Evolutionary conservation across 441 rosid species (phyloP), one percentile per base, ranked within the genome.

Genomic region (Gossypium schwendimanii): DNA sequence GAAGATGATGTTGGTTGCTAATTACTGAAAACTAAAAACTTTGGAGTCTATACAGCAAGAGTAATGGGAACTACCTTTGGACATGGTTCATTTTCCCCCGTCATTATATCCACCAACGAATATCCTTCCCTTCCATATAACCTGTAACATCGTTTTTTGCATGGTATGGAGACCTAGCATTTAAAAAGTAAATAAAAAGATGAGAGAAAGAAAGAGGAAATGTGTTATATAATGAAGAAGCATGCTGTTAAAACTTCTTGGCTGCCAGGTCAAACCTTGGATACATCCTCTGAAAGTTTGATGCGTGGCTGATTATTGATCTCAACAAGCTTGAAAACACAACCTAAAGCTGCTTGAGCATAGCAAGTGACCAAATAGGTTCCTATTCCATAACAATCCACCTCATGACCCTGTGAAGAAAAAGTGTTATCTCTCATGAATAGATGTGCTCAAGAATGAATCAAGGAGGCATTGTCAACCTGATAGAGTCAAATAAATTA

Each of bases 271-370:
- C 77, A 36, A 68, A 95, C 98, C 98, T 92, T 94, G 41, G 98
- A 82, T 76, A 93, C 94, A 81, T 93, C 97, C 86, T 93, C 98
- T 28, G 98, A 93, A 26, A 93, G 96, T 83, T 93, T 93, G 78
- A 93, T 93, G 64, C 97, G 94, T 75, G 97, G 98, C 81, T 93
- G 94, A 71, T 78, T 76, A 49, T 90, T 87, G 69, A 93, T 91
- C 85, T 93, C 98, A 49, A 93, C 98, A 57, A 93, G 96, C 84
- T 93, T 93, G 83, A 93, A 94, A 72, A 94, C 97, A 36, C 97
- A 92, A 61, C 98, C 98, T 79, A 93, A 73, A 49, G 98, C 98
- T 23, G 98, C 89, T 82, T 93, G 98, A 17, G 96, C 84, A 74
- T 83, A 90, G 82, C 97, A 93, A 57, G 97, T 93, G 65, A 93